Percentiles rank a stretch among this genome's conserved stretches.
Conservation (phyloP, 225 moss, liverwort and hornwort genomes). For the Polytrichum formosum region DNA sequence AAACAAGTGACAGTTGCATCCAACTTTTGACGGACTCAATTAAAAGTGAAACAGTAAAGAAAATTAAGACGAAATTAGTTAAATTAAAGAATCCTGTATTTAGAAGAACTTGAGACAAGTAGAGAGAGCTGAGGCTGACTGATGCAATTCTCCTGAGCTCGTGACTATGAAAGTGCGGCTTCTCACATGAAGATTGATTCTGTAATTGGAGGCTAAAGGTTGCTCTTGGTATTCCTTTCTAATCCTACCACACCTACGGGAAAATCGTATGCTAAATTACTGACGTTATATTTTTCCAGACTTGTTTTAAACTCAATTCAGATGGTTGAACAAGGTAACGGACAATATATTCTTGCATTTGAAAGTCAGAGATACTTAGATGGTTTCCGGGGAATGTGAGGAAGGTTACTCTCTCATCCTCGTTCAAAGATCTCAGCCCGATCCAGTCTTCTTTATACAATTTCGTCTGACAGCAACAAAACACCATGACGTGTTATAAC, state of each 20-base stretch:
- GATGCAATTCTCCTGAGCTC: no score
- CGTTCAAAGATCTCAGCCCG: constrained; percentile 41
- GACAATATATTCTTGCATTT: constrained; percentile 33
- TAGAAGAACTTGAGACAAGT: no score
- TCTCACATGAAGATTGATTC: no score
- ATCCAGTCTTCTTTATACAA: constrained; percentile 70
- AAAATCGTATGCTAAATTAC: neutral
- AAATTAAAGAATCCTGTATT: no score
- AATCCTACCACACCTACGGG: neutral
- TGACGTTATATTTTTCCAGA: neutral
- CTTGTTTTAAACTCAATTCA: neutral
- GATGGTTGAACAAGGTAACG: constrained; percentile 16
- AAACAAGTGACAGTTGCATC: no score
- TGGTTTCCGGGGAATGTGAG: constrained; percentile 37
- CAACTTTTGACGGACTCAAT: no score
- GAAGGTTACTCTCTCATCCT: constrained; percentile 34
- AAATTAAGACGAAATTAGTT: no score
- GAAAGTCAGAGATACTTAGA: constrained; percentile 23
- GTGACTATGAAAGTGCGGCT: no score
- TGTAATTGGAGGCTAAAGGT: neutral
- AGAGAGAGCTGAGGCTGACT: no score
- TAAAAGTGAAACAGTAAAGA: no score
- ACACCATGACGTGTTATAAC: neutral
- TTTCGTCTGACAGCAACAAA: constrained; percentile 31
- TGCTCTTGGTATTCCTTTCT: neutral